These are phyloP conservation scores for Pythium vanterpoolii DNA, from an alignment of 352 stramenopile genomes.

Conservation along the genomic window DNA sequence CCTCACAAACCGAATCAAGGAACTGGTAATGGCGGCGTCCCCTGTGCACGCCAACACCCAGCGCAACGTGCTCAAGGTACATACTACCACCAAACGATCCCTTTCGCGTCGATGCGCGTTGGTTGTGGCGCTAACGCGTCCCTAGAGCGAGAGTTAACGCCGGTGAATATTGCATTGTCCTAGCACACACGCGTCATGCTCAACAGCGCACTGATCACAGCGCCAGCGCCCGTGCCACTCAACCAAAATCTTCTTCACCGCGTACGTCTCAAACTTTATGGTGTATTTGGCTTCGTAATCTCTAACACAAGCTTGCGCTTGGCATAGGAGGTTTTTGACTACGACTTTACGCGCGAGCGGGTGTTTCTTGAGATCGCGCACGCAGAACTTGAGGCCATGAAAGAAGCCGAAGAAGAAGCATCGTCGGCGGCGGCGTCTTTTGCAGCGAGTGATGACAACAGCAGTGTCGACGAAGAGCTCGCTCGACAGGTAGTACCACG, in stretches of 20 bases:
- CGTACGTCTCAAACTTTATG: constrained; percentile 20
- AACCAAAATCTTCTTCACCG: constrained; percentile 62
- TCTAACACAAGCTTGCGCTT: not conserved
- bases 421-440: constrained; percentile 2
- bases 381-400: constrained; percentile 54
- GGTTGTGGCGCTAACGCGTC: not conserved
- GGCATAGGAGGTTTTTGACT: constrained; percentile 62
- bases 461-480: constrained; percentile 39
- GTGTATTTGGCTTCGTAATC: not conserved
- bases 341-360: constrained; percentile 67
- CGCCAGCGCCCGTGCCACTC: constrained; percentile 35
- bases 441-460: constrained; percentile 26
- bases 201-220: constrained; percentile 48
- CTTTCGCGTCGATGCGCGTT: not conserved
- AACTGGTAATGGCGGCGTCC: constrained; percentile 16
- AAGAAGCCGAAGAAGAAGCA: constrained; percentile 24
- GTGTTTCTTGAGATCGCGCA: constrained; percentile 66
- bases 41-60: constrained; percentile 20
- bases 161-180: not conserved
- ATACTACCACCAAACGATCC: not conserved
- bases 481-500: constrained; percentile 30
- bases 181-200: constrained; percentile 53
- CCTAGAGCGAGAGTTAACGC: not conserved
- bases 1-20: not conserved
- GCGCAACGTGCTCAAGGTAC: constrained; percentile 22